Percentiles rank a stretch among this genome's conserved stretches.
phyloP scores from a whole-genome alignment of 2,329 filamentous ascomycete species.

The Stagonosporopsis chrysanthemi region DNA sequence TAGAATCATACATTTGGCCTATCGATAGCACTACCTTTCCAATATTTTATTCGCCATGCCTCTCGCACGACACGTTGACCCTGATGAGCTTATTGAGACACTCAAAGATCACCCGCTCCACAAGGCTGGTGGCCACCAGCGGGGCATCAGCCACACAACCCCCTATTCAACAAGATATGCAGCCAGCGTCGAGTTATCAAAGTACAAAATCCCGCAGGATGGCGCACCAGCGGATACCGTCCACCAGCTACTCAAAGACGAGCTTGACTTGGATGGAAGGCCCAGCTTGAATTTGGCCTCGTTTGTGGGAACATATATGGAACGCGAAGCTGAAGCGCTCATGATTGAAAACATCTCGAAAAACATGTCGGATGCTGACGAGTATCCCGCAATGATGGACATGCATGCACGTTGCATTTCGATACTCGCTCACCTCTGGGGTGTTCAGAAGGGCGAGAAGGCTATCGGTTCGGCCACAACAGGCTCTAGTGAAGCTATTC shows the following conservation, averaged over 20 bases:
- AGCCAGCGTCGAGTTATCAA: conserved; percentile 63
- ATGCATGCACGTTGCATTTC: conserved; percentile 73
- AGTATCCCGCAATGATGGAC: conserved; percentile 53
- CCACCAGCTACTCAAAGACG: conserved; percentile 64
- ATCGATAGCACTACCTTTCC: neutral
- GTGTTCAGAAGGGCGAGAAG: conserved; percentile 66
- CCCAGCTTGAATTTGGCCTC: conserved; percentile 73
- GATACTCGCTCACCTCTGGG: conserved; percentile 73
- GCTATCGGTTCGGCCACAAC: conserved; percentile 75
- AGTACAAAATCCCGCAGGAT: conserved; percentile 65
- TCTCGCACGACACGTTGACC: conserved; percentile 61
- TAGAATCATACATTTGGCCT: neutral
- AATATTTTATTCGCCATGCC: conserved; percentile 50
- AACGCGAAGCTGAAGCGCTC: conserved; percentile 68
- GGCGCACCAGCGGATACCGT: conserved; percentile 69
- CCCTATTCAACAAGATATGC: conserved; percentile 66
- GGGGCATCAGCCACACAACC: conserved; percentile 59
- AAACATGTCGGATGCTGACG: conserved; percentile 73
- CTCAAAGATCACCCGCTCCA: conserved; percentile 58
- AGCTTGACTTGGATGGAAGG: conserved; percentile 53
- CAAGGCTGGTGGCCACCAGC: conserved; percentile 49
- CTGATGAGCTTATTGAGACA: conserved; percentile 60
- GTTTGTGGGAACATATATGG: conserved; percentile 77
- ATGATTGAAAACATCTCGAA: conserved; percentile 74
- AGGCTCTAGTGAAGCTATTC: conserved; percentile 74